phyloP scores from a whole-genome alignment of 768 basidiomycete species.

The Bullera alba region DNA sequence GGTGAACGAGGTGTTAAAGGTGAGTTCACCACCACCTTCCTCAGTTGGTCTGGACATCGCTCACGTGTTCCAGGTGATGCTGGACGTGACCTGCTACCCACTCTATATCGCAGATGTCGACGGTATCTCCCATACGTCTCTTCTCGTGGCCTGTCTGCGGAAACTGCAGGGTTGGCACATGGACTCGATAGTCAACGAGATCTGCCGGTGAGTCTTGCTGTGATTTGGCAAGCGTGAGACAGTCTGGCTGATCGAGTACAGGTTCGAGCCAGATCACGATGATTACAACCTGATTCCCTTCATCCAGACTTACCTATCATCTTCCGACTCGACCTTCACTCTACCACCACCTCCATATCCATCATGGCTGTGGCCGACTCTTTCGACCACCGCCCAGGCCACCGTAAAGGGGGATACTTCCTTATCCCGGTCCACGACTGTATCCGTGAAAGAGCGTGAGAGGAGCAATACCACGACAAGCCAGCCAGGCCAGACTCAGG shows the following conservation, averaged over 20 bases:
- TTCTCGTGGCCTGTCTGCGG: constrained; percentile 31
- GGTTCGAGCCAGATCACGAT: constrained; percentile 37
- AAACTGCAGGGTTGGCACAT: constrained; percentile 38
- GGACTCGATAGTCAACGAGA: constrained; percentile 32
- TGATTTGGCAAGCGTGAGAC: not conserved
- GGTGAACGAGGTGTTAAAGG: constrained; percentile 33
- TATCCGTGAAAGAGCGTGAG: not conserved
- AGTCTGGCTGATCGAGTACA: constrained; percentile 1
- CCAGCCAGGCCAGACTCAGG: constrained; percentile 1
- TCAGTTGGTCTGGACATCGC: not conserved
- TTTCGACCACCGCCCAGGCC: not conserved
- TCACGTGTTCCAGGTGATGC: constrained; percentile 14
- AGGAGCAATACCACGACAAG: constrained; percentile 2
- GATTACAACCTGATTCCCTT: constrained; percentile 31
- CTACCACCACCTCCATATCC: constrained; percentile 30
- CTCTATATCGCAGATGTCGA: constrained; percentile 37
- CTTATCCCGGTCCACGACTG: constrained; percentile 3
- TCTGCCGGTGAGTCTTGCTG: constrained; percentile 19
- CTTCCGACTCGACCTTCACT: constrained; percentile 9
- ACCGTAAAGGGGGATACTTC: not conserved
- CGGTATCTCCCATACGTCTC: constrained; percentile 39
- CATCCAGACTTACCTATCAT: constrained; percentile 22
- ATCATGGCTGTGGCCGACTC: constrained; percentile 32
- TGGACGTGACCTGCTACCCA: constrained; percentile 27
- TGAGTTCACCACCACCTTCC: too few species aligned